Base-by-base conservation (phyloP, 2,329 filamentous ascomycete genomes). In the Endoconidiophora laricicola region DNA sequence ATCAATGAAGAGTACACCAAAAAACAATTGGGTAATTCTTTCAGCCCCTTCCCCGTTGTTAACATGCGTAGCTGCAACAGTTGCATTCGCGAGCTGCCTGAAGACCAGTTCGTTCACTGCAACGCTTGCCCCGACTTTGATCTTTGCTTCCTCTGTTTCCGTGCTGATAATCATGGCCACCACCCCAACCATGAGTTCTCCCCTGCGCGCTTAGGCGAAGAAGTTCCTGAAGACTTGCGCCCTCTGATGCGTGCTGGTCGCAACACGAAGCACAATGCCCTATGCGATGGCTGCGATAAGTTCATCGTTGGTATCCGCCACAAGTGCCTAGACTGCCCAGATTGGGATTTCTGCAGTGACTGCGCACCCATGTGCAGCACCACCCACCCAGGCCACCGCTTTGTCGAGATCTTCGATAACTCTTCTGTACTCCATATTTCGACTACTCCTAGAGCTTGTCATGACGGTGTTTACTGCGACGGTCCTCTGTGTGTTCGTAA, bases 261-360 rank as follows among this genome's bases (percentile, higher is more conserved):
- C 54, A 85, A 86, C 63, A 74, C 80, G 59, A 71, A 75, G 54
- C 91, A 98, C 68, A 79, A 84, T 53, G 91, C 93, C 54, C 80
- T 95, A 56, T 98, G 91, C 61, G 91, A 98, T 68, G 86, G 86
- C 39, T 98, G 93, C 63, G 85, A 96, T 59, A 82, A 80, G 54
- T 53, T 56, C 63, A 91, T 98, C 59, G 72, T 74, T 58, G 93
- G 91, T 58, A 74, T 94, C 52, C 90, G 91, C 58, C 83, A 96
- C 76, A 98, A 98, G 73, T 98, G 91, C 64, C 72, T 96, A 56
- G 81, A 86, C 62, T 98, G 91, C 70, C 91, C 93, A 41, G 91
- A 98, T 65, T 98, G 86, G 83, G 91, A 98, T 61, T 96, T 85
- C 68, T 98, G 91, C 70, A 73, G 74, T 22, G 70, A 76, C 6